Base-by-base conservation (phyloP, 1,284 basidiomycete species). In the Apiotrichum domesticum region DNA sequence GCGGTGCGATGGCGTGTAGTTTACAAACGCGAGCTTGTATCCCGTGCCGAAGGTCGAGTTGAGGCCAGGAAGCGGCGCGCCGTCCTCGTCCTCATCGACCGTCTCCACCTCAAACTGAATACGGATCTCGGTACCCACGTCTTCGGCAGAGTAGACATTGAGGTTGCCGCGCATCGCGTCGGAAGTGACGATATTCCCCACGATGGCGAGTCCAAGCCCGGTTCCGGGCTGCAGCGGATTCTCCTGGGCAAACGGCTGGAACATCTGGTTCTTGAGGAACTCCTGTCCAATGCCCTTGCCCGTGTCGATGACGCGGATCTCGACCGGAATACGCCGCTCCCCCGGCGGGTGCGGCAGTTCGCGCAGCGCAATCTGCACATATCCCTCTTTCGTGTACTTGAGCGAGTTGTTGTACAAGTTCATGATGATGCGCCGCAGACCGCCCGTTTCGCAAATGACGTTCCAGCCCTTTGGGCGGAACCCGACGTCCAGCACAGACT, bases 351-450 rank as follows among this genome's bases (percentile, higher is more conserved):
- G 76, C 2, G 85, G 84, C 48, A 92, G 71, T 66, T 94, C 86
- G 6, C 88, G 85, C 50, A 97, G 76, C 7, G 86, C 82, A 53
- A 97, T 86, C 71, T 94, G 90, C 21, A 97, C 85, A 71, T 85
- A 95, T 33, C 93, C 93, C 65, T 86, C 81, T 85, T 90, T 80
- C 43, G 91, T 94, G 71, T 95, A 96, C 76, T 96, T 96, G 63
- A 95, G 79, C 67, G 91, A 92, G 73, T 97, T 97, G 37, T 90
- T 91, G 65, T 97, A 91, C 41, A 98, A 76, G 72, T 98, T 98
- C 91, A 97, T 96, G 62, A 97, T 74, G 11, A 97, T 85, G 42
- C 94, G 84, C 34, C 94, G 84, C 58, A 97, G 86, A 21, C 94
- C 94, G 42, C 90, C 92, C 65, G 88, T 91, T 75, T 98, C 94